Evolutionary conservation across 805 yeast genomes (phyloP).

Genomic region (Jamesozyma piceae): DNA sequence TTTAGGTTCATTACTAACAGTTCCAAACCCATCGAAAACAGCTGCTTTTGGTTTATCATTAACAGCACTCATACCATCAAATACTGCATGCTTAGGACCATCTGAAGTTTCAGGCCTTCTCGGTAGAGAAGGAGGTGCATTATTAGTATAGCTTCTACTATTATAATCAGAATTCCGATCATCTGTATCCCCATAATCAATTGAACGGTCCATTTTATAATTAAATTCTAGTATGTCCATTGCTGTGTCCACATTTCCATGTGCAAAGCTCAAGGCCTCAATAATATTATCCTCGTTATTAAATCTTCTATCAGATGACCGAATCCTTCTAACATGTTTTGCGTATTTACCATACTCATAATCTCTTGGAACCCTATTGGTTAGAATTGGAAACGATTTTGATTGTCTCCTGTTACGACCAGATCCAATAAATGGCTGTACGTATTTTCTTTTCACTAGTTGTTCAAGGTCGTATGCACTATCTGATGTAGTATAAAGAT

Average conservation of each 20-base stretch:
- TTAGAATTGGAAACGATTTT: conserved; percentile 30
- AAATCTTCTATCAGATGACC: conserved; percentile 38
- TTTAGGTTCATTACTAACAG: conserved; percentile 8
- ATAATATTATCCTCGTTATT: conserved; percentile 46
- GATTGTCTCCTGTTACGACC: conserved; percentile 32
- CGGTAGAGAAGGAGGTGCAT: conserved; percentile 31
- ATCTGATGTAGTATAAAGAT: conserved; percentile 15
- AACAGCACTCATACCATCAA: conserved; percentile 17
- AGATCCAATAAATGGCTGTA: conserved; percentile 54
- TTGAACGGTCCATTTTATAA: neutral
- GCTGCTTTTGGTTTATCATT: conserved; percentile 7
- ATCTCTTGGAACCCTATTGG: conserved; percentile 45
- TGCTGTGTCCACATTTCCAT: conserved; percentile 54
- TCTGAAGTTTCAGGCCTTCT: conserved; percentile 29
- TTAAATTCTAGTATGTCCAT: conserved; percentile 38
- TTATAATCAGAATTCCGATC: neutral
- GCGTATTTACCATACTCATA: conserved; percentile 44
- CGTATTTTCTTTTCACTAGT: conserved; percentile 4
- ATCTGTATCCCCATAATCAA: neutral
- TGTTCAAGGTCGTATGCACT: conserved; percentile 4
- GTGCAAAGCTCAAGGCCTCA: conserved; percentile 52
- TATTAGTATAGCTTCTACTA: neutral
- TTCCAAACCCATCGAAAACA: conserved; percentile 2
- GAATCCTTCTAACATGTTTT: conserved; percentile 39
- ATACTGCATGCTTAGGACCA: conserved; percentile 28